Percentiles rank a stretch among this genome's conserved stretches.
These are phyloP conservation scores for Phialocephala subalpina DNA, from an alignment of 2,329 filamentous ascomycete genomes.

Conservation along the genomic window DNA sequence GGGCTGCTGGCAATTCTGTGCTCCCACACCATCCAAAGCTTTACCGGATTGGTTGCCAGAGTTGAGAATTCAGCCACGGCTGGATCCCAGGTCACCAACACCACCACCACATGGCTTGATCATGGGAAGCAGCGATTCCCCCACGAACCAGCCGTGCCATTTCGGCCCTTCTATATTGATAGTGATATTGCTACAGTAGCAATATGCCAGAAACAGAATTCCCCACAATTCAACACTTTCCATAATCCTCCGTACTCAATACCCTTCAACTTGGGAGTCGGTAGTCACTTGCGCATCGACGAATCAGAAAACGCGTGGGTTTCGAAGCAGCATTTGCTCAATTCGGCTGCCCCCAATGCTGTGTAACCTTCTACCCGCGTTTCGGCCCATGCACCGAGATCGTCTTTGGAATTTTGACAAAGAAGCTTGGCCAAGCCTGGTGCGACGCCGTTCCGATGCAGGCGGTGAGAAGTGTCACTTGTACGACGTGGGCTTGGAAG, in stretches of 20 bases:
- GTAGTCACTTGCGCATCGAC: neutral
- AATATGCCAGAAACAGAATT: neutral
- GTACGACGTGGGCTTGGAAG: neutral
- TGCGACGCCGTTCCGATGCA: neutral
- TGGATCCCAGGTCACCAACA: neutral
- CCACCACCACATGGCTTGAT: neutral
- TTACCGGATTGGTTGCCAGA: neutral
- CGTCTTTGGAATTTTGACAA: neutral
- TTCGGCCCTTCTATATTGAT: neutral
- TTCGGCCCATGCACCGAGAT: neutral
- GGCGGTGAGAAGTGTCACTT: neutral
- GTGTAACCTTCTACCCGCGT: neutral
- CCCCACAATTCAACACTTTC: neutral
- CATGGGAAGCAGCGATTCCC: neutral
- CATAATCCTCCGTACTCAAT: neutral
- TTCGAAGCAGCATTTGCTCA: neutral
- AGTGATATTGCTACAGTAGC: neutral
- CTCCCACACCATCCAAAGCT: neutral
- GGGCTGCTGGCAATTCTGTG: constrained; percentile 6
- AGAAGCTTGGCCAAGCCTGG: neutral
- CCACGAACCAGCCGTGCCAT: neutral
- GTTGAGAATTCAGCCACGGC: neutral
- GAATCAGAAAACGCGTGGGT: neutral
- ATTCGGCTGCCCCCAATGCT: neutral
- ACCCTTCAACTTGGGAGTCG: neutral